These are phyloP conservation scores for Cetradonia linearis DNA, from an alignment of 495 filamentous ascomycete species.

Conservation along the genomic window DNA sequence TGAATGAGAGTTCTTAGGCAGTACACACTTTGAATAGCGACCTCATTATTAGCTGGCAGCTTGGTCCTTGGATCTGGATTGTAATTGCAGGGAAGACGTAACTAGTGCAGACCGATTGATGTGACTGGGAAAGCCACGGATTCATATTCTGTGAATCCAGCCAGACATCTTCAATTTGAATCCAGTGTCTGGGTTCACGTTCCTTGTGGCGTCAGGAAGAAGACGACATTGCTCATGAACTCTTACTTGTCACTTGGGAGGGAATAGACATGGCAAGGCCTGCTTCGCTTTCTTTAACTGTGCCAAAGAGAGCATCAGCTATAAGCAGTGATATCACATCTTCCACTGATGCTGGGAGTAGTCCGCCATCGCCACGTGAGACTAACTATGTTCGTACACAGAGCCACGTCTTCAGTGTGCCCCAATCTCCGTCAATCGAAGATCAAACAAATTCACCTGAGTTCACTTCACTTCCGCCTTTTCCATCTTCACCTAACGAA, in stretches of 20 bases:
- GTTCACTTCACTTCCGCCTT: conserved; percentile 44
- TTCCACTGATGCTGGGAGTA: conserved; percentile 10
- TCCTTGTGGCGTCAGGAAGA: background rate
- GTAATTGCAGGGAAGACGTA: background rate
- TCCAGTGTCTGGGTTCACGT: background rate
- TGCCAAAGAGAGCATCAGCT: conserved; percentile 17
- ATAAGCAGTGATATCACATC: conserved; percentile 21
- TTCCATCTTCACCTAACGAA: conserved; percentile 42
- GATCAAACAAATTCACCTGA: conserved; percentile 36
- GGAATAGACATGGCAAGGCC: conserved; percentile 11
- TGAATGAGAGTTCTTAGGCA: background rate
- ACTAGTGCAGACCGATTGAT: background rate
- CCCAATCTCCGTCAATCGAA: conserved; percentile 3
- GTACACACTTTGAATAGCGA: background rate
- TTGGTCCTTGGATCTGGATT: background rate
- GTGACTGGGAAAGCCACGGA: background rate
- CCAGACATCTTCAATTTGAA: background rate
- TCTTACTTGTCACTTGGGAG: background rate
- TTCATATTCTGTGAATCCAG: background rate
- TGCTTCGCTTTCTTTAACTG: conserved; percentile 16
- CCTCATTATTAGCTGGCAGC: background rate
- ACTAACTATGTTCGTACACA: background rate
- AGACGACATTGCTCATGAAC: background rate
- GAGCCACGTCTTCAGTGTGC: background rate
- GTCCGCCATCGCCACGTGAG: conserved; percentile 12